Percentiles rank a stretch among this genome's conserved stretches.
Evolutionary conservation across 106 monocot genomes (phyloP).

Genomic region (Acanthochlamys bracteata): DNA sequence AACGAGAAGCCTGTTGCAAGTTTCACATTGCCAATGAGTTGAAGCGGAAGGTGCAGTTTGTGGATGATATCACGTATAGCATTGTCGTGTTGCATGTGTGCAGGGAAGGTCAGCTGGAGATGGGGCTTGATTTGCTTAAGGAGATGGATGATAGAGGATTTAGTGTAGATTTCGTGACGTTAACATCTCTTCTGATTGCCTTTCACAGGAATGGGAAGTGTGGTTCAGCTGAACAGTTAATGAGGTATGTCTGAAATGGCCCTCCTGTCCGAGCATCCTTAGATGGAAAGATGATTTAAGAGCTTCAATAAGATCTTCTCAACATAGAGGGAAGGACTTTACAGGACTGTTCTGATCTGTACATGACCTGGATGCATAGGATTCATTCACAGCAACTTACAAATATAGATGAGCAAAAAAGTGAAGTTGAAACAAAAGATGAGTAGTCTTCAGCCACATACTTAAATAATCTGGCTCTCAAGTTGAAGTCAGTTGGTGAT

Average conservation of each 20-base stretch:
- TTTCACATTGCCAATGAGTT: constrained; percentile 45
- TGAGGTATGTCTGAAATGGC: constrained; percentile 59
- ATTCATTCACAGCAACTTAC: constrained; percentile 9
- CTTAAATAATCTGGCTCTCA: constrained; percentile 55
- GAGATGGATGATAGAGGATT: constrained; percentile 93
- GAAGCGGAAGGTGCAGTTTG: constrained; percentile 82
- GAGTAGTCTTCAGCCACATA: constrained; percentile 83
- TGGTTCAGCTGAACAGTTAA: constrained; percentile 55
- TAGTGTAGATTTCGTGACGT: constrained; percentile 70
- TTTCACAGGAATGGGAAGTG: constrained; percentile 52
- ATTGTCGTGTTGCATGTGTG: constrained; percentile 64
- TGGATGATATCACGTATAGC: constrained; percentile 67
- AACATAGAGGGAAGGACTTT: constrained; percentile 59
- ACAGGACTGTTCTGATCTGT: constrained; percentile 50
- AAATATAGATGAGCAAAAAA: background rate
- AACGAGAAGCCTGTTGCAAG: constrained; percentile 58
- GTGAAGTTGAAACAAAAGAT: constrained; percentile 19
- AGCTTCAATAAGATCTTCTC: constrained; percentile 42
- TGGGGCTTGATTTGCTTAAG: constrained; percentile 65
- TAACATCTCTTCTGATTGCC: constrained; percentile 59
- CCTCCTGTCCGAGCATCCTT: constrained; percentile 39
- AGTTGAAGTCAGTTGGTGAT: constrained; percentile 21
- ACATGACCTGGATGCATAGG: constrained; percentile 41
- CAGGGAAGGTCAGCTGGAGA: constrained; percentile 47
- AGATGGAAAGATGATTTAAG: constrained; percentile 72